Base-by-base conservation (phyloP, 768 basidiomycete species). In the Leucocoprinus leucothites region DNA sequence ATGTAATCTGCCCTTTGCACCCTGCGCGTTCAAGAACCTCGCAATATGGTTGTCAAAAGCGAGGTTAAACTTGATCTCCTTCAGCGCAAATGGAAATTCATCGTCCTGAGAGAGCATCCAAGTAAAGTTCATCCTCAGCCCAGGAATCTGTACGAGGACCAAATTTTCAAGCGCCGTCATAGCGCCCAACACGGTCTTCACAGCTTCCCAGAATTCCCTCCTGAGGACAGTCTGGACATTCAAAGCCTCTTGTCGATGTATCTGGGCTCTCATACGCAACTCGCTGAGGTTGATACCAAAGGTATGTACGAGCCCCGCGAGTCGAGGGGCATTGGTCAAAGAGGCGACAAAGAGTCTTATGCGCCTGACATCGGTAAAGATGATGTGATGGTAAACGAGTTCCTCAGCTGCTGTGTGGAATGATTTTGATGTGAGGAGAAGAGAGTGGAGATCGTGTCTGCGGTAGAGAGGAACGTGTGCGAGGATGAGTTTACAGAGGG, bases 321-420 rank as follows among this genome's bases (percentile, higher is more conserved):
- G 71, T 68, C 55, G 77, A 62, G 35, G 71, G 68, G 47, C 70
- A 63, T 53, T 65, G 40, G 5, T n/a, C 51, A 85, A 52, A 35
- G 78, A 66, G 42, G 65, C 64, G 51, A 74, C 79, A 35, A 72
- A 78, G 48, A 65, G 59, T 58, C 69, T 69, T 14, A 69, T 65
- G 42, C 64, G 57, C 19, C 65, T 53, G 46, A 72, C 61, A 55
- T 78, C 77, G 5, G 62, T 63, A 45, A 80, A 70, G 57, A 68
- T 61, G 54, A 81, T 51, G 21, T 63, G 54, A 19, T 72, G 65
- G 65, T 84, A 85, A 36, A 85, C 63, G 56, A 61, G 68, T 16
- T 66, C 59, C 60, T 82, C 80, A 31, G 82, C 79, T 49, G 74
- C 74, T 48, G 65, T 69, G 56, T 80, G 79, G 48, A 84, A 67